Evolutionary conservation across 2,329 filamentous ascomycete species (phyloP).

Genomic region (Neonectria punicea): DNA sequence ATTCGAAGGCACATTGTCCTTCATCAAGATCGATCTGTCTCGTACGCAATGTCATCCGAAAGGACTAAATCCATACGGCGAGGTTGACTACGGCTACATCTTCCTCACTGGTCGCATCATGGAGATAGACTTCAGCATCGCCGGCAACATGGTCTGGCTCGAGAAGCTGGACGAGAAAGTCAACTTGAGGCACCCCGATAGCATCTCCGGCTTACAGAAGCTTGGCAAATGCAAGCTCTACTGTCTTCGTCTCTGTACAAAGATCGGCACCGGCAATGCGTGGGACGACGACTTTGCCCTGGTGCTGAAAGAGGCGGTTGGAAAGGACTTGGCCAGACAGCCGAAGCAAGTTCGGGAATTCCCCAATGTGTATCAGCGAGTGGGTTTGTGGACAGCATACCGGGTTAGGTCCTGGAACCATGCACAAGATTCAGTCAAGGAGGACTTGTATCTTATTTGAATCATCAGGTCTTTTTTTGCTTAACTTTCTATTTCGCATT

Average conservation of each 20-base stretch:
- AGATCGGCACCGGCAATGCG: neutral
- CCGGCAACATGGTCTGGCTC: conserved; percentile 11
- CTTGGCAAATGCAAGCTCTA: neutral
- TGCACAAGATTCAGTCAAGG: no score
- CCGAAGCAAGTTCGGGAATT: neutral
- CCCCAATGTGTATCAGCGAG: conserved; percentile 1
- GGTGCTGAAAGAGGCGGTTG: neutral
- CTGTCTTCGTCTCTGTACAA: conserved; percentile 4
- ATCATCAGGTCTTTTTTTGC: no score
- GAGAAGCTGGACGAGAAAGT: conserved; percentile 9
- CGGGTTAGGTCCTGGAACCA: no score
- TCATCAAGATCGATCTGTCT: conserved; percentile 19
- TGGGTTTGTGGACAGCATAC: neutral
- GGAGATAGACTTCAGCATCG: conserved; percentile 12
- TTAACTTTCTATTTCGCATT: no score
- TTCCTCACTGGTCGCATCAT: conserved; percentile 33
- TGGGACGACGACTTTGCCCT: conserved; percentile 1
- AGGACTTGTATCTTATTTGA: no score
- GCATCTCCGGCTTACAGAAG: neutral
- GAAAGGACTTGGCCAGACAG: neutral
- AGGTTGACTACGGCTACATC: conserved; percentile 32
- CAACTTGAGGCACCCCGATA: conserved; percentile 30
- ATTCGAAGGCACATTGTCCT: conserved; percentile 25
- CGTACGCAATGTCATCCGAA: conserved; percentile 26
- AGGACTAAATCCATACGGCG: conserved; percentile 30